Base-by-base conservation (phyloP, 768 basidiomycete species). In the Hebeloma cylindrosporum region DNA sequence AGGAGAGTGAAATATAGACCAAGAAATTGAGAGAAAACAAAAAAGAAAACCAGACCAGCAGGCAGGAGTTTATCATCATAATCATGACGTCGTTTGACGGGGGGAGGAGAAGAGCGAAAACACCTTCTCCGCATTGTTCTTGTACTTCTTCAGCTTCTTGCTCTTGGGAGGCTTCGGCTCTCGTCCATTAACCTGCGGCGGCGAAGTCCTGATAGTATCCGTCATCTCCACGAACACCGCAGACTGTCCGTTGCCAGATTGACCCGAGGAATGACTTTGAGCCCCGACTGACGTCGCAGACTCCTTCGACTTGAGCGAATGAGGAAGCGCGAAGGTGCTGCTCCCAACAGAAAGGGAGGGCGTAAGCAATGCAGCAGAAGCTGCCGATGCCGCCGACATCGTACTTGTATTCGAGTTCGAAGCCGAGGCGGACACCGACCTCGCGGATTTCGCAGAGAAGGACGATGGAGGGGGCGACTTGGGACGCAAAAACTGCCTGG, bases 61-160 rank as follows among this genome's bases (percentile, higher is more conserved):
- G 40, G 32, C 28, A 13, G 26, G 21, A 13, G 6, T 17, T 11
- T 18, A 11, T 16, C 25, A 26, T 34, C 42, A 39, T 18, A 23
- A 36, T 43, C 38, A 48, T 16, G 46, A 42, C 30, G 48, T 35
- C 29, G 48, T 35, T 36, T 75, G 78, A 46, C 77, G 84, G 48
- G 85, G 83, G 20, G 85, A 79, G 31, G 84, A 83, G 64, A 92
- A 91, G 51, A 92, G 70, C 23, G 88, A 88, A 46, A 92, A 74
- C 43, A 92, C 77, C 53, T 91, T 91, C 71, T 90, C 88, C 2
- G 89, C 88, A 50, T 83, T 85, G 60, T 89, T 83, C 69, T 90
- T 91, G 71, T 88, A 88, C 69, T 83, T 89, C 74, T 84, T 87
- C 64, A 88, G 63, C 65, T 85, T 90, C 72, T 77, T 83, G 49